Evolutionary conservation across 345 rosid species (phyloP).

Genomic region (Eucalyptus sp.): DNA sequence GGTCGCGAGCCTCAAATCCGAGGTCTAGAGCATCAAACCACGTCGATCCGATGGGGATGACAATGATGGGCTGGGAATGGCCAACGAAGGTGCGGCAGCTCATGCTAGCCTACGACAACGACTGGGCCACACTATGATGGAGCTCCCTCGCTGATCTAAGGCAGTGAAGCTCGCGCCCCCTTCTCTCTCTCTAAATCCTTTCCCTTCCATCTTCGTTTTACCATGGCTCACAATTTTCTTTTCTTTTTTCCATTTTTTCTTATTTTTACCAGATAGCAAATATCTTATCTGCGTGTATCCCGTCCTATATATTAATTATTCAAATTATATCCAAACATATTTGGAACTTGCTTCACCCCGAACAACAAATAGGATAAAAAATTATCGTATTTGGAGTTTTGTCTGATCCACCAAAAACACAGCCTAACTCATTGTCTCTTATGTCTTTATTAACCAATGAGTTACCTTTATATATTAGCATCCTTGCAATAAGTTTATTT

Average conservation of each 20-base stretch:
- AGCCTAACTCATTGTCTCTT: not conserved
- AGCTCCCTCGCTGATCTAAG: not conserved
- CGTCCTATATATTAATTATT: not conserved
- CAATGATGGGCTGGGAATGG: not conserved
- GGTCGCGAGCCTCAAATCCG: not conserved
- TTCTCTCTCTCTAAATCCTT: not conserved
- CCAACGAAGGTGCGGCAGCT: not conserved
- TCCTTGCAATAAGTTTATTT: not conserved
- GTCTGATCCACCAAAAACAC: rapidly evolving
- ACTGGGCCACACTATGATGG: not conserved
- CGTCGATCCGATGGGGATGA: not conserved
- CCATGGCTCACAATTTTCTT: not conserved
- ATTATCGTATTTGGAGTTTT: rapidly evolving
- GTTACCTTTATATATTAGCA: not conserved
- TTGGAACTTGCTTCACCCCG: rapidly evolving
- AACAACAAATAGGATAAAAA: not conserved
- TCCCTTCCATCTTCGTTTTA: not conserved
- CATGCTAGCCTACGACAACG: not conserved
- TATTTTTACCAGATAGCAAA: not conserved
- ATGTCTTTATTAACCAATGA: not conserved
- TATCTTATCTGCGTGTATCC: not conserved
- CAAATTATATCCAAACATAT: not conserved
- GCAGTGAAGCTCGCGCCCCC: not conserved
- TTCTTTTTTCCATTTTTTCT: not conserved
- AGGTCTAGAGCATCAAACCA: not conserved